Base-by-base conservation (phyloP, 2,329 filamentous ascomycete species). In the Bimuria novae-zelandiae region DNA sequence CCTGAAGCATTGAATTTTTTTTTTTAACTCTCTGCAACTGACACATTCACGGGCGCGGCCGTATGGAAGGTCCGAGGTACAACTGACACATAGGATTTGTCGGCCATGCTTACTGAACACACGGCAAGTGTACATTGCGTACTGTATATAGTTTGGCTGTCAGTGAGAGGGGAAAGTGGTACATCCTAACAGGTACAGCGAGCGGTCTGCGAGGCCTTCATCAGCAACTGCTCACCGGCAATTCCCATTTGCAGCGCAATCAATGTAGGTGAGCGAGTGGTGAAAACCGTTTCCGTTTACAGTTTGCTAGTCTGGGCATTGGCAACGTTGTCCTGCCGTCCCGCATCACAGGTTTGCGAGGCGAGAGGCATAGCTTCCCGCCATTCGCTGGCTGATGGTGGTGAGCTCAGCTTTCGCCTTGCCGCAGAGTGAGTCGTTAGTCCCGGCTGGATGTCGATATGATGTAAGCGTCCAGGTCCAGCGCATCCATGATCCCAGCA, bases 361-460 rank as follows among this genome's bases (percentile, higher is more conserved):
- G 50, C 50, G 45, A 51, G 42, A 51, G 47, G 46, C 46, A 47
- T 41, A 29, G 12, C 43, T 22, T 21, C 45, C 35, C 43, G 45
- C 17, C 14, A 25, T 16, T 29, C 27, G 33, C 16, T n/a, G 12
- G 19, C 37, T 25, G 29, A 27, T 37, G 37, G 50, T 33, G 43
- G 30, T 41, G 35, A 30, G 21, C 41, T 46, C 19, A 46, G 43
- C 30, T 4, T n/a, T 12, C 30, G 30, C 46, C 17, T 40, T 55
- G 62, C 64, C 63, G 58, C 60, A 43, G 55, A 56, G 44, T 57
- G 19, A 22, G 36, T 39, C 17, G 36, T 22, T 10, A 8, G 59
- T 59, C 60, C 60, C 58, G 57, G 59, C 60, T 55, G 56, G 58
- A 49, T 66, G 54, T 68, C 69, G 69, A 71, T 67, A 71, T 72